Percentiles rank a stretch among this genome's conserved stretches.
Evolutionary conservation across 2,329 filamentous ascomycete genomes (phyloP).

Genomic region (Ciborinia camelliae): DNA sequence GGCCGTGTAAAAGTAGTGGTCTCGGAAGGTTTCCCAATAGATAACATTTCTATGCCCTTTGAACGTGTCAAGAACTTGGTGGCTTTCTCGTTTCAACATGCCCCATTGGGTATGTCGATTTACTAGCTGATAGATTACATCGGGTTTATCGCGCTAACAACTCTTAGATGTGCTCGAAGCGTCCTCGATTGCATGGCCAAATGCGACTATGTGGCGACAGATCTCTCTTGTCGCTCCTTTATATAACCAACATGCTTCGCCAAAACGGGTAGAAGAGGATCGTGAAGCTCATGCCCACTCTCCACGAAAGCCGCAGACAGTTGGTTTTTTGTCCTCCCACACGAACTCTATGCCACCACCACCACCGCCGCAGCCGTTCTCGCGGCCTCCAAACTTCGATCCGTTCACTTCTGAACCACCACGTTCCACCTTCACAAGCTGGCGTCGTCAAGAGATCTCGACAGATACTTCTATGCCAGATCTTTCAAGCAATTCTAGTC

Average conservation of each 20-base stretch:
- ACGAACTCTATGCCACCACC: conserved; percentile 21
- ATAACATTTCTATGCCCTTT: conserved; percentile 50
- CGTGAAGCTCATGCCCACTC: conserved; percentile 62
- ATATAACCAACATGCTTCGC: conserved; percentile 28
- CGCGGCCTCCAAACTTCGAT: conserved; percentile 39
- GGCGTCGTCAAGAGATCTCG: conserved; percentile 41
- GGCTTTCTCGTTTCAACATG: conserved; percentile 81
- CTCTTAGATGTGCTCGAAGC: conserved; percentile 65
- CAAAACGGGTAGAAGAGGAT: conserved; percentile 44
- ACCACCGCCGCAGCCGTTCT: conserved; percentile 25
- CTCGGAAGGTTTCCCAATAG: conserved; percentile 65
- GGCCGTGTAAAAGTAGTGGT: conserved; percentile 76
- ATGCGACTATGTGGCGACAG: conserved; percentile 63
- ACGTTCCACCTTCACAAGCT: conserved; percentile 26
- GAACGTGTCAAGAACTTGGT: conserved; percentile 70
- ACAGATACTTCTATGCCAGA: conserved; percentile 48
- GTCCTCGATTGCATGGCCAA: conserved; percentile 77
- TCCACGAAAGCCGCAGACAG: conserved; percentile 43
- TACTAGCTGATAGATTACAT: background rate
- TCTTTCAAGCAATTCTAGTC: conserved; percentile 36
- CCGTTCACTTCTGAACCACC: conserved; percentile 40
- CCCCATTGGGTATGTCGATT: conserved; percentile 61
- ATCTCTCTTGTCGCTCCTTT: conserved; percentile 41
- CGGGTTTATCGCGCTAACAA: conserved; percentile 1
- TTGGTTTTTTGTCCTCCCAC: conserved; percentile 18